Percentiles rank a stretch among this genome's conserved stretches.
phyloP scores from a whole-genome alignment of 768 basidiomycete genomes.

The Suillus bovinus region DNA sequence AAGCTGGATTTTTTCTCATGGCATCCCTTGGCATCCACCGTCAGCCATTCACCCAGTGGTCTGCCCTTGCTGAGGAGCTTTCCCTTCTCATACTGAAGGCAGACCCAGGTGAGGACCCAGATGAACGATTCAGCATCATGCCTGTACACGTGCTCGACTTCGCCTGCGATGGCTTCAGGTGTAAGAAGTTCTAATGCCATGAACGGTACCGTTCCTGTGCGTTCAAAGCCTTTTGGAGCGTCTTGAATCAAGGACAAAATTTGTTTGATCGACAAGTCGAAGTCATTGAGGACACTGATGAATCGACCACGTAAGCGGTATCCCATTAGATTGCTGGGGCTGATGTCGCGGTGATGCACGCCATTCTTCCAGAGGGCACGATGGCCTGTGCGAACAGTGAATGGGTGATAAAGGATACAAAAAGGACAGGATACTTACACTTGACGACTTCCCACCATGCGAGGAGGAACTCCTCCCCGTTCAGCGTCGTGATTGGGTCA shows the following conservation, averaged over 20 bases:
- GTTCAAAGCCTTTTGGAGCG: not conserved
- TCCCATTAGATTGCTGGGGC: not conserved
- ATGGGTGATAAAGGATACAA: not conserved
- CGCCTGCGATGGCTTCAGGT: not conserved
- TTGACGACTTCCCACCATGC: too few species aligned
- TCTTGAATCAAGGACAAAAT: too few species aligned
- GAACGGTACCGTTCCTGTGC: not conserved
- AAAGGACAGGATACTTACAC: too few species aligned
- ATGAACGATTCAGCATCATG: not conserved
- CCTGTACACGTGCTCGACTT: not conserved
- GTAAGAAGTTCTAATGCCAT: too few species aligned
- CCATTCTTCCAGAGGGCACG: not conserved
- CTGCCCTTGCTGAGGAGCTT: not conserved
- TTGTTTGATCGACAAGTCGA: not conserved
- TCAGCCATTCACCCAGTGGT: not conserved
- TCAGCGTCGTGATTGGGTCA: too few species aligned
- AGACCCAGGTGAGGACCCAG: not conserved
- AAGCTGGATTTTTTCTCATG: too few species aligned
- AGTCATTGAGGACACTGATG: not conserved
- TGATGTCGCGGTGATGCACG: not conserved
- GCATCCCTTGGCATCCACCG: not conserved
- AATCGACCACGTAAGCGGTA: not conserved
- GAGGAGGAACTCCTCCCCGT: not conserved
- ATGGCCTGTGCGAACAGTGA: not conserved
- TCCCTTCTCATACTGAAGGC: not conserved